These are phyloP conservation scores for Sugiyamaella japonica DNA, from an alignment of 1,139 yeast species.

Conservation along the genomic window DNA sequence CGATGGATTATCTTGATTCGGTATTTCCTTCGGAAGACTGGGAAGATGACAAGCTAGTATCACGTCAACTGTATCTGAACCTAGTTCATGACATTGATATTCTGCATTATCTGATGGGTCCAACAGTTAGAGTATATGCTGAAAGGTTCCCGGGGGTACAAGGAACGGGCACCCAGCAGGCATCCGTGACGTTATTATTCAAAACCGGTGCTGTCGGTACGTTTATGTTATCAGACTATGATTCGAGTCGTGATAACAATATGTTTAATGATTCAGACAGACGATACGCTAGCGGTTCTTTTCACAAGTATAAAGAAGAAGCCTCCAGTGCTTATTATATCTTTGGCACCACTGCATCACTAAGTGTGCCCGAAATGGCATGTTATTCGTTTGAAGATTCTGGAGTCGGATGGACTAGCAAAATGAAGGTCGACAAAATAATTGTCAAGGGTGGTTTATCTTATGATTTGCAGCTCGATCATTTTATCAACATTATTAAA, in stretches of 20 bases:
- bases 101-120: slow-evolving; percentile 10
- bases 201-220: slow-evolving; percentile 12
- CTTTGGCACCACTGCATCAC: slow-evolving; percentile 13
- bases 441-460: slow-evolving; percentile 6
- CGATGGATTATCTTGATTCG: slow-evolving; percentile 13
- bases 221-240: slow-evolving; percentile 14
- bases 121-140: slow-evolving; percentile 11
- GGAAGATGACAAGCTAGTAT: slow-evolving; percentile 9
- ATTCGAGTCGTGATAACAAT: slow-evolving; percentile 9
- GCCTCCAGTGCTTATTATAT: slow-evolving; percentile 12
- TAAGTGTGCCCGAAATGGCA: slow-evolving; percentile 13
- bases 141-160: slow-evolving; percentile 10
- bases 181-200: slow-evolving; percentile 13
- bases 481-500: slow-evolving; percentile 5
- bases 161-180: slow-evolving; percentile 8
- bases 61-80: slow-evolving; percentile 9
- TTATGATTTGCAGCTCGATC: slow-evolving; percentile 10
- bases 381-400: slow-evolving; percentile 15
- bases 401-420: slow-evolving; percentile 15
- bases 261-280: neutral
- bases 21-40: slow-evolving; percentile 13
- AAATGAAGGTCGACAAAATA: slow-evolving; percentile 11
- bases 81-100: slow-evolving; percentile 13
- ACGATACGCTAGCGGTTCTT: neutral
- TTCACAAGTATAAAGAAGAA: slow-evolving; percentile 3